Percentiles rank a stretch among this genome's conserved stretches.
Conservation (phyloP, 352 stramenopile genomes). For the Pythium guiyangense region DNA sequence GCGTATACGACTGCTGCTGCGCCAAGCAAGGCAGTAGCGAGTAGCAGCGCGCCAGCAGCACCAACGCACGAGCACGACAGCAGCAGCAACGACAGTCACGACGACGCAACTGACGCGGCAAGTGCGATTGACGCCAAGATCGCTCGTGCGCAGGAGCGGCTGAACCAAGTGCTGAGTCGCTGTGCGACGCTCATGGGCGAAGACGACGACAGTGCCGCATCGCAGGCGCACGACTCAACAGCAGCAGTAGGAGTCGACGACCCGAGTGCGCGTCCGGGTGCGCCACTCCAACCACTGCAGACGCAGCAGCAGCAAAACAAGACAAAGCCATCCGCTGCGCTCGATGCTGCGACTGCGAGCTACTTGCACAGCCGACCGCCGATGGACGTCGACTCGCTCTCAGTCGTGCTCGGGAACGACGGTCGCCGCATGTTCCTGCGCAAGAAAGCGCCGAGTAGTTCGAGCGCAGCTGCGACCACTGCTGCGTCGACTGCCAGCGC, state of each 20-base stretch:
- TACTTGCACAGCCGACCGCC: slow-evolving; percentile 62
- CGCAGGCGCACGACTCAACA: slow-evolving; percentile 10
- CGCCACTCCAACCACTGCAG: slow-evolving; percentile 21
- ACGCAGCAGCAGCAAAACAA: background rate
- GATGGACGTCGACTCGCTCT: slow-evolving; percentile 54
- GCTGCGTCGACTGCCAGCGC: slow-evolving; percentile 3
- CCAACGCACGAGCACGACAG: background rate
- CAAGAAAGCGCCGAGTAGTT: slow-evolving; percentile 31
- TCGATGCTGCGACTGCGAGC: slow-evolving; percentile 29
- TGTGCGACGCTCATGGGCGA: slow-evolving; percentile 59
- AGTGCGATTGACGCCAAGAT: slow-evolving; percentile 23
- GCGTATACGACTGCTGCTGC: slow-evolving; percentile 11
- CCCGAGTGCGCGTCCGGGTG: background rate
- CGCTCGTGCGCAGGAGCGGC: slow-evolving; percentile 32
- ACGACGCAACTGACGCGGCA: background rate
- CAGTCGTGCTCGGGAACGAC: slow-evolving; percentile 38
- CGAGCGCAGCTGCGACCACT: slow-evolving; percentile 9
- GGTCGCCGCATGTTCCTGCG: slow-evolving; percentile 60
- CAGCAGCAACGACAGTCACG: background rate
- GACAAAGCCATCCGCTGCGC: slow-evolving; percentile 1
- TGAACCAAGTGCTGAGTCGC: slow-evolving; percentile 58
- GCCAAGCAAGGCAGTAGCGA: background rate
- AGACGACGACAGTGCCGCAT: slow-evolving; percentile 26
- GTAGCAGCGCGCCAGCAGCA: slow-evolving; percentile 2
- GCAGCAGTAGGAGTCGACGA: slow-evolving; percentile 23